Evolutionary conservation across 2,329 filamentous ascomycete genomes (phyloP).

Genomic region (Phyllosticta citribraziliensis): DNA sequence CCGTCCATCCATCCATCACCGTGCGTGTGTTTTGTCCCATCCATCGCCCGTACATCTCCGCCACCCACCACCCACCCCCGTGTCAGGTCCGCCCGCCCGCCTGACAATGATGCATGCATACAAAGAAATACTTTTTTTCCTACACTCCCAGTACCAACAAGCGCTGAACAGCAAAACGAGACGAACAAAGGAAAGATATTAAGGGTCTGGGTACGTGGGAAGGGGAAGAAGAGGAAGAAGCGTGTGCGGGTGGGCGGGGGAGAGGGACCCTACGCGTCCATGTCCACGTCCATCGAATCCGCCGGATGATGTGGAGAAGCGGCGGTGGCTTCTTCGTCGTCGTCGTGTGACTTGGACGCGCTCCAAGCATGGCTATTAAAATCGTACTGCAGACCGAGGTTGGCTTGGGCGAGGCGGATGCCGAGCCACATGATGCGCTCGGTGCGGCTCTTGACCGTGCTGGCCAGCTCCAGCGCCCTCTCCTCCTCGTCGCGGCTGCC

Average conservation of each 20-base stretch:
- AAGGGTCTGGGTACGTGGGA: background rate
- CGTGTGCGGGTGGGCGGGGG: background rate
- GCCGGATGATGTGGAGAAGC: background rate
- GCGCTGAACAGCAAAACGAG: background rate
- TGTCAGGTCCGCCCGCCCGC: no score
- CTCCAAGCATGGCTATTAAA: background rate
- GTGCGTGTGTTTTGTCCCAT: no score
- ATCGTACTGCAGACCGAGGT: background rate
- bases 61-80: no score
- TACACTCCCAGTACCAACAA: background rate
- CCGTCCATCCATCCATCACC: no score
- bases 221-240: background rate
- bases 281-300: background rate
- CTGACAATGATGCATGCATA: background rate
- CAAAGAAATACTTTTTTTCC: background rate
- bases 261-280: background rate
- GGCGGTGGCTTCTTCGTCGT: background rate
- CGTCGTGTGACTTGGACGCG: background rate
- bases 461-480: constrained; percentile 51
- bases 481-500: constrained; percentile 58
- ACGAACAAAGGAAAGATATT: background rate
- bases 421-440: constrained; percentile 53
- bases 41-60: no score
- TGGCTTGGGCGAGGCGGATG: constrained; percentile 15
- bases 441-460: constrained; percentile 47